Conservation (phyloP, 164 flowering plant genomes). For the Nelumbo lutea region DNA sequence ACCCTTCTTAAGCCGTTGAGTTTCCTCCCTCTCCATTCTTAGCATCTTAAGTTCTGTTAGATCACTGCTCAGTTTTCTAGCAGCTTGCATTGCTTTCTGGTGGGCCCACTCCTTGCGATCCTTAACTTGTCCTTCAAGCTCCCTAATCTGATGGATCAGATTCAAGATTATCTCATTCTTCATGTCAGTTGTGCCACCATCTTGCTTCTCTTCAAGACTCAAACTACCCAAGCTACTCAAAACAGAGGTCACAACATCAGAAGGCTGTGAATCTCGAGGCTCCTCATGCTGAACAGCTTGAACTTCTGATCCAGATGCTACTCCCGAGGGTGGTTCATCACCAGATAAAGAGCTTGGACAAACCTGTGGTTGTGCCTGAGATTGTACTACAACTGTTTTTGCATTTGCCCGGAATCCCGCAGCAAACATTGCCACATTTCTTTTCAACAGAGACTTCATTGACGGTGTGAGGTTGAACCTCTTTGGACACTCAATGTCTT, state of each 20-base stretch:
- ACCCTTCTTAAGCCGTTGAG: slow-evolving; percentile 77
- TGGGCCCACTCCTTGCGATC: slow-evolving; percentile 98
- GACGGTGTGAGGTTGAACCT: slow-evolving; percentile 82
- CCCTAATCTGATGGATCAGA: slow-evolving; percentile 67
- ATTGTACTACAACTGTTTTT: slow-evolving; percentile 26
- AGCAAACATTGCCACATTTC: slow-evolving; percentile 77
- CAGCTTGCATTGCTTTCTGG: slow-evolving; percentile 98
- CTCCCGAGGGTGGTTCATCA: slow-evolving; percentile 26
- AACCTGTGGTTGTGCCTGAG: slow-evolving; percentile 36
- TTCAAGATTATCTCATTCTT: slow-evolving; percentile 65
- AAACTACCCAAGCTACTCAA: slow-evolving; percentile 73
- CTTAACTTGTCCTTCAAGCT: slow-evolving; percentile 71
- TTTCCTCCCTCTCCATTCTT: slow-evolving; percentile 89
- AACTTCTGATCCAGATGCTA: slow-evolving; percentile 21
- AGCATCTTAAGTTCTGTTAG: slow-evolving; percentile 81
- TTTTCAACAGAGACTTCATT: slow-evolving; percentile 67
- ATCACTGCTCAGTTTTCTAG: slow-evolving; percentile 82
- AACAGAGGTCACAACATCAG: slow-evolving; percentile 52
- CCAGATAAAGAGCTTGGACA: slow-evolving; percentile 27
- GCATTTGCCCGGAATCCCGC: slow-evolving; percentile 74
- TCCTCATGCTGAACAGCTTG: slow-evolving; percentile 32
- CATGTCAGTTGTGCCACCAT: slow-evolving; percentile 44
- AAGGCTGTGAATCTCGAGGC: slow-evolving; percentile 27
- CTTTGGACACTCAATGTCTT: slow-evolving; percentile 69
- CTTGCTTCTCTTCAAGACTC: slow-evolving; percentile 67